Evolutionary conservation across 257 asterid genomes (phyloP).

Genomic region (Solanum sitiens): DNA sequence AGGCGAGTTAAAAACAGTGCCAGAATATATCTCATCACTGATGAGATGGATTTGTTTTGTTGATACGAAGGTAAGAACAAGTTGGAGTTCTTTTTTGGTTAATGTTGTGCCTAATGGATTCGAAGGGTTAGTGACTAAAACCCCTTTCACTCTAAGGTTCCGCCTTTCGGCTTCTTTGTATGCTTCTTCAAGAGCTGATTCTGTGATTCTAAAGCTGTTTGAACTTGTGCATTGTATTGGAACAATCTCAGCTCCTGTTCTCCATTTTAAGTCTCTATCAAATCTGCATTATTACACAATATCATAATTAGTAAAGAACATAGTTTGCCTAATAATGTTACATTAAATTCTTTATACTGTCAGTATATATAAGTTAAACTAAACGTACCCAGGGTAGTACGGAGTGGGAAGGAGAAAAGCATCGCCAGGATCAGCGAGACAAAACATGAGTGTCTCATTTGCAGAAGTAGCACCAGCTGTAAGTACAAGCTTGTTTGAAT

Average conservation of each 20-base stretch:
- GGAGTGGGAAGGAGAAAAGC: conserved; percentile 15
- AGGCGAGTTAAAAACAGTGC: conserved; percentile 6
- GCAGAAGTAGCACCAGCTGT: conserved; percentile 15
- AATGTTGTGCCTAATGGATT: conserved; percentile 7
- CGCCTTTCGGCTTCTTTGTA: not conserved
- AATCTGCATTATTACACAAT: not conserved
- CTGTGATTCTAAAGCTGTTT: not conserved
- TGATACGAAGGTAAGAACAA: not conserved
- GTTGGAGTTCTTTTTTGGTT: not conserved
- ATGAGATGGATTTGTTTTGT: conserved; percentile 2
- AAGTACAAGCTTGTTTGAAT: conserved; percentile 8
- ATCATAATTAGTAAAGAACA: not conserved
- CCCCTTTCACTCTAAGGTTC: conserved; percentile 2
- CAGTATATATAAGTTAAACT: not conserved
- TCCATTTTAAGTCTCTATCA: conserved; percentile 9
- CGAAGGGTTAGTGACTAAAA: conserved; percentile 4
- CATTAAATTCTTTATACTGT: not conserved
- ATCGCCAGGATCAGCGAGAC: conserved; percentile 5
- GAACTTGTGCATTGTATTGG: conserved; percentile 5
- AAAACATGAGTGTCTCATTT: conserved; percentile 13
- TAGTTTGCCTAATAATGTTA: not conserved
- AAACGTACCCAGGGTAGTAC: conserved; percentile 12
- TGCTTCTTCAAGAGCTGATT: conserved; percentile 4
- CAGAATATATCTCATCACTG: conserved; percentile 6
- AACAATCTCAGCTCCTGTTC: conserved; percentile 7